A percentile compares a stretch with the other conserved stretches of the same genome.
Evolutionary conservation across 768 basidiomycete genomes (phyloP).

Genomic region (Strobilomyces dryophilus): DNA sequence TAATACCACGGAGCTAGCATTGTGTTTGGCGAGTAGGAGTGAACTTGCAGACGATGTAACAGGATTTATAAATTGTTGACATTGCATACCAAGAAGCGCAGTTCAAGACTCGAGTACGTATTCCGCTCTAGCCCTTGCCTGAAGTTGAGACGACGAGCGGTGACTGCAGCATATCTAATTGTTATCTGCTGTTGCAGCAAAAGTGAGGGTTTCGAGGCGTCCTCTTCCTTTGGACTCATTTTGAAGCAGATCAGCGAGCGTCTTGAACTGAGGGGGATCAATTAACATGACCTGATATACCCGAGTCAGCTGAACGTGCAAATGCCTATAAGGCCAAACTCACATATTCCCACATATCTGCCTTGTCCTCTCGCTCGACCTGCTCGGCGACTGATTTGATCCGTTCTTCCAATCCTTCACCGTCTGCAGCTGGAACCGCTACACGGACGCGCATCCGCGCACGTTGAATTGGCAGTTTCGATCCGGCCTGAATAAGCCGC

Average conservation of each 20-base stretch:
- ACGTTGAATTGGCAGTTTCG: slow-evolving; percentile 88
- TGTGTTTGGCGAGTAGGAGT: neutral
- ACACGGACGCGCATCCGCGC: slow-evolving; percentile 91
- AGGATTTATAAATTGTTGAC: no score
- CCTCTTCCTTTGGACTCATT: slow-evolving; percentile 89
- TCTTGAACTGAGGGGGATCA: slow-evolving; percentile 87
- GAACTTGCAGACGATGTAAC: no score
- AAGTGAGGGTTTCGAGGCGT: slow-evolving; percentile 76
- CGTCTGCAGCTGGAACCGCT: slow-evolving; percentile 63
- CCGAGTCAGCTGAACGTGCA: slow-evolving; percentile 8
- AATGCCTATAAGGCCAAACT: slow-evolving; percentile 28
- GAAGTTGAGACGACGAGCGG: neutral
- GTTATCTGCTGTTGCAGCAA: slow-evolving; percentile 54
- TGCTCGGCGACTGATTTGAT: slow-evolving; percentile 72
- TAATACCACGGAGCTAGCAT: slow-evolving; percentile 12
- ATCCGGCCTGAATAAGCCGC: slow-evolving; percentile 73
- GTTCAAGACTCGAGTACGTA: neutral
- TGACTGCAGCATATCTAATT: slow-evolving; percentile 8
- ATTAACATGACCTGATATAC: slow-evolving; percentile 75
- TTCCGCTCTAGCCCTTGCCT: neutral
- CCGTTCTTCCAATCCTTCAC: slow-evolving; percentile 63
- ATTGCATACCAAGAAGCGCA: no score
- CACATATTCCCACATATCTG: slow-evolving; percentile 85
- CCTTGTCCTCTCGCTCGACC: slow-evolving; percentile 78
- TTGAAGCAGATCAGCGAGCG: slow-evolving; percentile 85